phyloP scores from a whole-genome alignment of 1,284 basidiomycete genomes.

The Malassezia cuniculi region DNA sequence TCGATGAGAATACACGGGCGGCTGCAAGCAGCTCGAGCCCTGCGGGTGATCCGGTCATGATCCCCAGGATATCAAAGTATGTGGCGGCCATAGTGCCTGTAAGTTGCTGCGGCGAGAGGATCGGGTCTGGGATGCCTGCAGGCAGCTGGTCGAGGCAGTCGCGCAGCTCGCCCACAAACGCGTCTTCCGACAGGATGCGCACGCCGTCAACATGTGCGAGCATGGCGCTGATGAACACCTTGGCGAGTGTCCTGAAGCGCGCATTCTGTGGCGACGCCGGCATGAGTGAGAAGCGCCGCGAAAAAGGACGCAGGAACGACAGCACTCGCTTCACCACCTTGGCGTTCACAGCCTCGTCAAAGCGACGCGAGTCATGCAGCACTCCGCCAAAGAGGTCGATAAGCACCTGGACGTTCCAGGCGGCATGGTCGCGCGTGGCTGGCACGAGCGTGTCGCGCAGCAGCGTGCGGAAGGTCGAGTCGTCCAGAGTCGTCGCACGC shows the following conservation, averaged over 20 bases:
- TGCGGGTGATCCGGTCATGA: conserved; percentile 69
- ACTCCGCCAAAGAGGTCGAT: conserved; percentile 85
- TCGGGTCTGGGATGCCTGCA: conserved; percentile 49
- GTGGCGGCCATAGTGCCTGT: conserved; percentile 73
- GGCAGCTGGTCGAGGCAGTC: conserved; percentile 73
- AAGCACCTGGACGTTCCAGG: conserved; percentile 82
- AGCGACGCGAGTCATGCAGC: conserved; percentile 73
- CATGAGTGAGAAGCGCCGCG: conserved; percentile 65
- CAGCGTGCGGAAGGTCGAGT: conserved; percentile 38
- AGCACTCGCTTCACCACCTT: conserved; percentile 76
- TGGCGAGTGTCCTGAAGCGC: conserved; percentile 61
- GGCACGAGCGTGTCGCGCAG: conserved; percentile 54
- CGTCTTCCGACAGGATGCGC: conserved; percentile 72
- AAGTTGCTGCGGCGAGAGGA: conserved; percentile 74
- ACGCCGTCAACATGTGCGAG: conserved; percentile 71
- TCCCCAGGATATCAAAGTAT: conserved; percentile 91
- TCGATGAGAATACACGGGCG: conserved; percentile 81
- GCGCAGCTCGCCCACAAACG: conserved; percentile 69
- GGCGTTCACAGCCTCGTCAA: conserved; percentile 84
- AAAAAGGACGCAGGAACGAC: conserved; percentile 84
- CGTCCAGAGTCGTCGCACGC: conserved; percentile 53
- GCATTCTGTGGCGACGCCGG: conserved; percentile 53
- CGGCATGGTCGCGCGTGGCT: conserved; percentile 71
- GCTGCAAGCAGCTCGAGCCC: conserved; percentile 81
- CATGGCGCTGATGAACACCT: too few relatives aligned